Base-by-base conservation (phyloP, 495 filamentous ascomycete genomes). In the Diplogelasinospora grovesii region DNA sequence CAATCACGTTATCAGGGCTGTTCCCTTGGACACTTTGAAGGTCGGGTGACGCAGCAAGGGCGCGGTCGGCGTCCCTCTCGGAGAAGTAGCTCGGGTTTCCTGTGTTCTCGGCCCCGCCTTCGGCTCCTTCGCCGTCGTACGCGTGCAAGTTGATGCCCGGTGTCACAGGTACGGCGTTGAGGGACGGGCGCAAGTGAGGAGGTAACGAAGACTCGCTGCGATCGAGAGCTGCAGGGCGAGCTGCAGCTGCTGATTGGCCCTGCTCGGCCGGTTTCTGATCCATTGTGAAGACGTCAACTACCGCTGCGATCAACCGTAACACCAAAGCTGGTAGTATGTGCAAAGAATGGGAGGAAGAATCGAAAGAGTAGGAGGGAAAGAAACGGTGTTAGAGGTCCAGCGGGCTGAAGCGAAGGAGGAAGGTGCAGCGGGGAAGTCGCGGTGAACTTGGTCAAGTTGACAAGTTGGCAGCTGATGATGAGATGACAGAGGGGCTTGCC, bases 81-180 rank as follows among this genome's bases (percentile, higher is more conserved):
- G 57, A 54, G 40, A 75, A 74, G 52, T 73, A 74, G 39, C 52
- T 49, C 3, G 48, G 43, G 18, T 47, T 56, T 6, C 25, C 25
- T n/a, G 39, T 6, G 3, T 36, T 23, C 23, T 41, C 46, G n/a
- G 40, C 14, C 10, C 40, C 50, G 13, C 23, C 29, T 11, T 56
- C 50, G 10, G 41, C 52, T 8, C 24, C 8, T 19, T 20, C 37
- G 13, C 40, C 36, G 3, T 56, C 27, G 49, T 73, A 71, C 3
- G 61, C 63, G 3, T 58, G 53, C 31, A 43, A 46, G 8, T 51
- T 36, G 36, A 74, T 73, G 15, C 59, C 71, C 4, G 73, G 73
- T 4, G 73, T 77, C 30, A 77, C 73, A 8, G 73, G 59, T 19
- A 70, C 60, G 15, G 53, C 48, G 23, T 38, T 64, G 36, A 64